phyloP scores from a whole-genome alignment of 2,329 filamentous ascomycete species.

The Pseudogymnoascus sp. region DNA sequence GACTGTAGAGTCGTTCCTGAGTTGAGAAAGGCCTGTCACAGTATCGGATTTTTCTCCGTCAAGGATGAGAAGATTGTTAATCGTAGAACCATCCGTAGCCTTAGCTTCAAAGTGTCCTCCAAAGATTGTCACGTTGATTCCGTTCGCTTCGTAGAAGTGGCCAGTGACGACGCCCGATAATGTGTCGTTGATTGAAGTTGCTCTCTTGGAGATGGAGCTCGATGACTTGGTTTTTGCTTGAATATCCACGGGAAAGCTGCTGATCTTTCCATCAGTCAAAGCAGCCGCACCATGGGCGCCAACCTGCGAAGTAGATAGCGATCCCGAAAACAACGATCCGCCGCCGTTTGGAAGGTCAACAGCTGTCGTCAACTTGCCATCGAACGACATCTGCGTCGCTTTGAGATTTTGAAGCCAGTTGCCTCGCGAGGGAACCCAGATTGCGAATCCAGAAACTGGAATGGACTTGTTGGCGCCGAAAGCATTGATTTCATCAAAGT shows the following conservation, averaged over 20 bases:
- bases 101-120: conserved; percentile 77
- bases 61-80: conserved; percentile 76
- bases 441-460: conserved; percentile 65
- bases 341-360: conserved; percentile 51
- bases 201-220: conserved; percentile 38
- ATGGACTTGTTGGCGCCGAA: conserved; percentile 56
- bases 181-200: conserved; percentile 31
- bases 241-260: conserved; percentile 50
- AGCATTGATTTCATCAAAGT: conserved; percentile 63
- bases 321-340: conserved; percentile 71
- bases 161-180: conserved; percentile 67
- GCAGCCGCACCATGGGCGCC: conserved; percentile 64
- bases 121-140: conserved; percentile 74
- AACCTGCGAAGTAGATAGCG: conserved; percentile 66
- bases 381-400: conserved; percentile 53
- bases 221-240: conserved; percentile 31
- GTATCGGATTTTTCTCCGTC: conserved; percentile 51
- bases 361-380: conserved; percentile 63
- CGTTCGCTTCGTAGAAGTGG: conserved; percentile 61
- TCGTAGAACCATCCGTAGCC: conserved; percentile 55
- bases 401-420: conserved; percentile 85
- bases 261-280: conserved; percentile 44
- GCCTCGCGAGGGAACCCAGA: conserved; percentile 78
- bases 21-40: conserved; percentile 59
- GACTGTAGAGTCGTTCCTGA: conserved; percentile 68